Base-by-base conservation (phyloP, 768 basidiomycete genomes). In the Hygrocybe punicea region DNA sequence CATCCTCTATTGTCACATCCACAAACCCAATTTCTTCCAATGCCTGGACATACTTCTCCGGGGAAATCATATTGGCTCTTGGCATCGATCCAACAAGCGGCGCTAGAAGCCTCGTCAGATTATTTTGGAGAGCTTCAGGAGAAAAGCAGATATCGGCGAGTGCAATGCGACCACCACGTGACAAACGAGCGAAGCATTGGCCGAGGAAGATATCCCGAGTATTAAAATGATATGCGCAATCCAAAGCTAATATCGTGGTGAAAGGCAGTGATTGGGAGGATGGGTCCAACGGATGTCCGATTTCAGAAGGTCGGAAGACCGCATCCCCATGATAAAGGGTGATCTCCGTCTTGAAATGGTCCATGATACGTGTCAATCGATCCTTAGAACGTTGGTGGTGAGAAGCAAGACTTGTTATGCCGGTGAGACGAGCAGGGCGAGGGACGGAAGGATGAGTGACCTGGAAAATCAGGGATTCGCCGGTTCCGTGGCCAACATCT, bases 401-500 rank as follows among this genome's bases (percentile, higher is more conserved):
- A 1, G 67, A 58, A 13, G 63, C 47, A 6, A 86, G 71, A 57
- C 78, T 81, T 13, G 85, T 87, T 44, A 89, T 81, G 14, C 85
- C 87, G 2, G 75, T 76, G 7, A 87, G 59, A 42, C 68, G 62
- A 4, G 76, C 69, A 25, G 82, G 84, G 9, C 74, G 76, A 2
- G 81, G 78, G 21, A 82, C 67, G 0, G 69, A 63, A 13, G 75
- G 72, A 56, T 80, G 72, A 4, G 74, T 72, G 24, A 85, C 72
- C 16, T 84, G 77, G 35, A 86, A 63, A 19, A 86, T 65, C 19
- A 87, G 70, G 1, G 85, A 87, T 69, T 86, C 85, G 42, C 87
- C 86, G 23, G 80, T 84, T 40, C 84, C 86, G 62, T 85, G 80
- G 13, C 86, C 87, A 17, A 87, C 83, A 65, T 89, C 85, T 87